Base-by-base conservation (phyloP, 73 alveolate species). In the Stentor roeselii region DNA sequence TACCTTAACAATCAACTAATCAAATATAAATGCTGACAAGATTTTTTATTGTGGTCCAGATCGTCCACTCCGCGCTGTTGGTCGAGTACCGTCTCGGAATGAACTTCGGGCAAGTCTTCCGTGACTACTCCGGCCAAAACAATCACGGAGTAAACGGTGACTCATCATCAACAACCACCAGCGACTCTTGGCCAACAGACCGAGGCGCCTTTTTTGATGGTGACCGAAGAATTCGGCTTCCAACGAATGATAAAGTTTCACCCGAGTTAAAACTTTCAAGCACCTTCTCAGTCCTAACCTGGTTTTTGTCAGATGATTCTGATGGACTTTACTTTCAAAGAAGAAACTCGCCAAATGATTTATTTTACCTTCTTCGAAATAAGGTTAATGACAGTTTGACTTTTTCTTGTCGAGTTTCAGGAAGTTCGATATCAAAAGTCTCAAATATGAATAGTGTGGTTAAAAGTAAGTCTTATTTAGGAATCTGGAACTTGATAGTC, bases 41-140 rank as follows among this genome's bases (percentile, higher is more conserved):
- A n/a, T n/a, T n/a, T n/a, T n/a, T n/a, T n/a, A n/a, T n/a, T n/a
- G n/a, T n/a, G n/a, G n/a, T n/a, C n/a, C n/a, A n/a, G n/a, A n/a
- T n/a, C n/a, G n/a, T n/a, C n/a, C n/a, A n/a, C n/a, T n/a, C n/a
- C n/a, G n/a, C n/a, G n/a, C n/a, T n/a, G n/a, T n/a, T 50, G 21
- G 67, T 50, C 6, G 67, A 50, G 21, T 50, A 50, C 21, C 67
- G 67, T 50, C 21, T 50, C 21, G 67, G 30, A 11, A 21, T 11
- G 30, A 50, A 50, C 67, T 50, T 50, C 67, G 67, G 67, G 30
- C 67, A 50, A 21, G 67, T 50, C 21, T 50, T 50, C 67, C 67
- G 21, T 21, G 67, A 50, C 21, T 50, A 50, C 21, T 50, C 67
- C 21, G 67, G 67, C 6, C 6, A 50, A 11, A 50, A 50, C 21